Evolutionary conservation across 2,329 filamentous ascomycete genomes (phyloP).

Genomic region (Beauveria varroae): DNA sequence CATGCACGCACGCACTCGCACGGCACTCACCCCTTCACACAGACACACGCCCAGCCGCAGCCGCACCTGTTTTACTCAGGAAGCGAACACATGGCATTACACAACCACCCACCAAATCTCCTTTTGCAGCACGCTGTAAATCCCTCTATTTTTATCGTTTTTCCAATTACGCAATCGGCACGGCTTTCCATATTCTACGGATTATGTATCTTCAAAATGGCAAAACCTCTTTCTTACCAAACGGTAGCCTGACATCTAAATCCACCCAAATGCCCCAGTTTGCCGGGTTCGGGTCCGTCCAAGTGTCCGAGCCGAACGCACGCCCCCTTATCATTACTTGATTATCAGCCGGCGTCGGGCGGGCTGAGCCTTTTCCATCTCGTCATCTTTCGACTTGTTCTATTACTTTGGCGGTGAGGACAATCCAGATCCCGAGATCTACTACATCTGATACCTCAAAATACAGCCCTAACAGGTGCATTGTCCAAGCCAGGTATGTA

Average conservation of each 20-base stretch:
- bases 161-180: too few relatives aligned
- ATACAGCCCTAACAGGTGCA: too few relatives aligned
- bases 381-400: too few relatives aligned
- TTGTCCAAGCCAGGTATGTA: too few relatives aligned
- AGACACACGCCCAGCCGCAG: not conserved
- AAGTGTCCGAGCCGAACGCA: slow-evolving; percentile 6
- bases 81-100: not conserved
- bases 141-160: not conserved
- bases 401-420: too few relatives aligned
- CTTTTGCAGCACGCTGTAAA: not conserved
- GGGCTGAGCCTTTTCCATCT: too few relatives aligned
- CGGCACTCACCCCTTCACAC: not conserved
- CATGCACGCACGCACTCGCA: not conserved
- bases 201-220: too few relatives aligned
- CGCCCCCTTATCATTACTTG: not conserved
- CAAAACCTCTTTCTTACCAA: not conserved
- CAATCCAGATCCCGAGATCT: too few relatives aligned
- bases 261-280: not conserved
- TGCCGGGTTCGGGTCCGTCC: slow-evolving; percentile 9
- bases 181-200: too few relatives aligned
- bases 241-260: not conserved
- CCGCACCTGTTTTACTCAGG: not conserved
- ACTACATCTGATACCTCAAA: too few relatives aligned
- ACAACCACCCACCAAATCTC: not conserved
- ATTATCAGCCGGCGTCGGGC: not conserved